Conservation (phyloP, 768 basidiomycete species). For the Royoungia palumana region DNA sequence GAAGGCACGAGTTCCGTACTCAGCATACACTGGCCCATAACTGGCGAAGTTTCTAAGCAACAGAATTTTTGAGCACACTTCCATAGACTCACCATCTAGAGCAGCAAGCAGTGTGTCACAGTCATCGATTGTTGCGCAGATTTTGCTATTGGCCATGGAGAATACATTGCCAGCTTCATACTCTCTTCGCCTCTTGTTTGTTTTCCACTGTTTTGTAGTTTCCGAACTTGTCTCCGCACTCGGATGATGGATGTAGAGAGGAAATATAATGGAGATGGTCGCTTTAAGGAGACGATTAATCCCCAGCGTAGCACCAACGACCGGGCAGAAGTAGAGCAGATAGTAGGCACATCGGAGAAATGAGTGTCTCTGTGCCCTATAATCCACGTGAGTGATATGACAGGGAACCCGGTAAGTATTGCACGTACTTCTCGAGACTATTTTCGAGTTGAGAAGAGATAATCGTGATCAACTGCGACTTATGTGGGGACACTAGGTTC, state of each 20-base stretch:
- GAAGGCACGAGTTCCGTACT: constrained; percentile 51
- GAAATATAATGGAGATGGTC: constrained; percentile 46
- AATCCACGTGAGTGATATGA: constrained; percentile 4
- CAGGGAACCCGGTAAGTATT: not conserved
- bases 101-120: constrained; percentile 50
- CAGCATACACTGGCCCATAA: constrained; percentile 44
- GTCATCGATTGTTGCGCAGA: constrained; percentile 50
- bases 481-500: constrained; percentile 53
- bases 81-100: constrained; percentile 51
- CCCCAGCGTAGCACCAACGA: constrained; percentile 46
- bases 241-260: constrained; percentile 43
- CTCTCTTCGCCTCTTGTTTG: constrained; percentile 62
- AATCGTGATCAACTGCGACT: constrained; percentile 48
- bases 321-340: constrained; percentile 43
- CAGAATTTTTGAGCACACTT: not conserved
- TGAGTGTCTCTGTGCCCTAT: constrained; percentile 37
- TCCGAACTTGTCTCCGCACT: constrained; percentile 27
- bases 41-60: constrained; percentile 36
- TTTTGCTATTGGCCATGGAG: constrained; percentile 41
- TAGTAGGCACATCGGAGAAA: constrained; percentile 45
- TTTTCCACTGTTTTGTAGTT: constrained; percentile 36
- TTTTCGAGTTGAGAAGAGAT: constrained; percentile 64
- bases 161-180: constrained; percentile 79
- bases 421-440: constrained; percentile 43
- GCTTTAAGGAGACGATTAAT: constrained; percentile 54